Base-by-base conservation (phyloP, 2,329 filamentous ascomycete species). In the Colletotrichum godetiae region DNA sequence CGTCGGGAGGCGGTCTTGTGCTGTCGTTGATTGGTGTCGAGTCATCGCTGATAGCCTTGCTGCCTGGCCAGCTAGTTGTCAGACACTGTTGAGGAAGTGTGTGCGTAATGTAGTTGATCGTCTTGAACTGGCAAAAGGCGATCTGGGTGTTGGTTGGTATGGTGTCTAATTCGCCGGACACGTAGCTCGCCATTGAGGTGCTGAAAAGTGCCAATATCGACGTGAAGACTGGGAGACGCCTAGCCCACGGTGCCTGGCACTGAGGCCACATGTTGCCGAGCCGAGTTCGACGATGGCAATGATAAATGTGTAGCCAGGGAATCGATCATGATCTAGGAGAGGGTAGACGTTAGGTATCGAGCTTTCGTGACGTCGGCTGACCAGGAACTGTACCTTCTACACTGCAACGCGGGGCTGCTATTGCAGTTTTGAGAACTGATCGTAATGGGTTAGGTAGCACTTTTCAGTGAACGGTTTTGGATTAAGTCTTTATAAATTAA, bases 21-120 rank as follows among this genome's bases (percentile, higher is more conserved):
- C 24, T 35, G 29, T 65, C 24, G 22, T 13, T 13, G 3, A 12
- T 19, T 6, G 49, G n/a, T 1, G 5, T 33, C 10, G 27, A 22
- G 29, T 15, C 42, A 53, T 53, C 59, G 24, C 24, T 53, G 4
- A 19, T 12, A 7, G 13, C 29, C 33, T 42, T 52, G 2, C 61
- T 61, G 12, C 64, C 60, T 58, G 86, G 82, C 86, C 91, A 92
- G 53, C 87, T 87, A n/a, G 90, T 91, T 61, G 89, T 90, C 27
- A 94, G 85, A 79, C 94, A 96, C 84, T 93, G 92, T 80, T 94
- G 93, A 12, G 93, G 93, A 52, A 95, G 84, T 2, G 90, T 91
- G 77, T 95, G 92, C 12, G 93, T 95, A 75, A 96, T 94, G 82
- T 95, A 95, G 82, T 96, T 95, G 79, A 94, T 91, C 1, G 92